These are phyloP conservation scores for Dendrobium huoshanense DNA, from an alignment of 106 monocot genomes.

Conservation along the genomic window DNA sequence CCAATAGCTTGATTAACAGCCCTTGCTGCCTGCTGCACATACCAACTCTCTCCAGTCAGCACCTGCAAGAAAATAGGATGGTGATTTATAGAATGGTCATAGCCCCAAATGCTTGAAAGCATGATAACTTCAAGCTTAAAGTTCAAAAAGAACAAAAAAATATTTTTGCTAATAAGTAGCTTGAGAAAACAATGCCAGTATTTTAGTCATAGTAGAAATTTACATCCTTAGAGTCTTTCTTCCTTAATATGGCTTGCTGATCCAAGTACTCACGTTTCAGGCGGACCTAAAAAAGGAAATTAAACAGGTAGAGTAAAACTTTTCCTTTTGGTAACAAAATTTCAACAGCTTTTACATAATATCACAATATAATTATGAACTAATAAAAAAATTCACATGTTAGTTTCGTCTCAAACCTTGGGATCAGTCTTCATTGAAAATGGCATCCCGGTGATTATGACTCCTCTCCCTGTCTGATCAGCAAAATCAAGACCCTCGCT, in stretches of 20 bases:
- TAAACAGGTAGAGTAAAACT: not conserved
- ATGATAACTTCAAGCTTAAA: not conserved
- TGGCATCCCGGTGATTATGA: constrained; percentile 91
- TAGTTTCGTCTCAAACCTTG: constrained; percentile 54
- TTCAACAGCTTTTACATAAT: not conserved
- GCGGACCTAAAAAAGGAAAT: constrained; percentile 49
- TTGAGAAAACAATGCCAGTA: not conserved
- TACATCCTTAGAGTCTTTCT: constrained; percentile 50
- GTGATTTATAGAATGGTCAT: not conserved
- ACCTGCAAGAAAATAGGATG: constrained; percentile 24
- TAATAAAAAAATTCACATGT: not conserved
- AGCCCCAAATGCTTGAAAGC: not conserved
- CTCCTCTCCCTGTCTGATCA: constrained; percentile 92
- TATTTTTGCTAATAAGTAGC: not conserved
- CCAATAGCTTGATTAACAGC: constrained; percentile 99
- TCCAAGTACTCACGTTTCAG: constrained; percentile 96
- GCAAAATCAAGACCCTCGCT: constrained; percentile 99
- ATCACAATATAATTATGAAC: not conserved
- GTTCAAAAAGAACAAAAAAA: not conserved
- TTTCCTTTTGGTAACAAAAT: not conserved
- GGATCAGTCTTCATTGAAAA: constrained; percentile 78
- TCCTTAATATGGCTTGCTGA: constrained; percentile 42
- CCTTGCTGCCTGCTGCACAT: constrained; percentile 91
- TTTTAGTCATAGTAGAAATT: not conserved
- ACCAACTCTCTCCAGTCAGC: constrained; percentile 90